These are phyloP conservation scores for Phyllosticta citriasiana DNA, from an alignment of 2,329 filamentous ascomycete genomes.

Conservation along the genomic window DNA sequence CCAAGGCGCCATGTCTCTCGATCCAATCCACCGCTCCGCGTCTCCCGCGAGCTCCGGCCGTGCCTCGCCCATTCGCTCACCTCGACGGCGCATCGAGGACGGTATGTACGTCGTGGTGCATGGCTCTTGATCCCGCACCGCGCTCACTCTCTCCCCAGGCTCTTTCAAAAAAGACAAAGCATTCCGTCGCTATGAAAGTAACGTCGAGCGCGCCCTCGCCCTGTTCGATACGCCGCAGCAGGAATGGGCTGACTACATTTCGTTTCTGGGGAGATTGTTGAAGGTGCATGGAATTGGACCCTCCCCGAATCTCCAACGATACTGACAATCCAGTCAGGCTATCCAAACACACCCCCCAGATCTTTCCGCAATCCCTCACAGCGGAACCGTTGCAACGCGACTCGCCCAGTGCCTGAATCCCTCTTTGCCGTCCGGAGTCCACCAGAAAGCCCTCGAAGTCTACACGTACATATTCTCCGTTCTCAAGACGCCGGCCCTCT, in stretches of 20 bases:
- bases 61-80: constrained; percentile 65
- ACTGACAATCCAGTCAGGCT: constrained; percentile 44
- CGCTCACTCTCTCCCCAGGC: constrained; percentile 38
- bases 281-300: constrained; percentile 50
- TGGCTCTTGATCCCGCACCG: constrained; percentile 4
- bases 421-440: constrained; percentile 84
- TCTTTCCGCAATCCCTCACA: constrained; percentile 66
- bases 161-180: constrained; percentile 51
- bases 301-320: background rate
- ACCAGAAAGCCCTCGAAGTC: constrained; percentile 93
- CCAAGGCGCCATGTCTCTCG: constrained; percentile 24
- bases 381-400: constrained; percentile 74
- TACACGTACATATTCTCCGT: constrained; percentile 82
- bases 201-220: constrained; percentile 75
- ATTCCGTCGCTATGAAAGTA: constrained; percentile 81
- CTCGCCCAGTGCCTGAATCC: constrained; percentile 93
- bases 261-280: constrained; percentile 79
- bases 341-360: constrained; percentile 75
- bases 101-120: constrained; percentile 44
- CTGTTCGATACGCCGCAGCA: constrained; percentile 89
- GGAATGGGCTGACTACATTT: constrained; percentile 99
- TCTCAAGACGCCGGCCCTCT: constrained; percentile 65
- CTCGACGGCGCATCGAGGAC: constrained; percentile 66
- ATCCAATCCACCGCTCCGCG: constrained; percentile 18
- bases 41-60: constrained; percentile 81